phyloP scores from a whole-genome alignment of 148 eudicot genomes.

The Fagopyrum homotropicum region DNA sequence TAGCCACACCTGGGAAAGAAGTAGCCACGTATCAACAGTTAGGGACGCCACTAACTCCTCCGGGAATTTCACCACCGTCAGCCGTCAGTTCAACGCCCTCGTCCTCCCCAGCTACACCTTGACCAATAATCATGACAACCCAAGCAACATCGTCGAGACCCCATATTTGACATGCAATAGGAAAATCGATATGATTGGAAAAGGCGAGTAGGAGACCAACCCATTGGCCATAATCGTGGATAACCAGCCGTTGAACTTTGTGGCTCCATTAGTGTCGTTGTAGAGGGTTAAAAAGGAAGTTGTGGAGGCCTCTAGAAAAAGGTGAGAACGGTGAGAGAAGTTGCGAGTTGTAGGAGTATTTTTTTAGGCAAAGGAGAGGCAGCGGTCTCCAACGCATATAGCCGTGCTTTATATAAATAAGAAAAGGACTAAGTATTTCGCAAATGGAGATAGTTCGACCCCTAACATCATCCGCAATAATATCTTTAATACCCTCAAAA shows the following conservation, averaged over 20 bases:
- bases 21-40: constrained; percentile 42
- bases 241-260: constrained; percentile 28
- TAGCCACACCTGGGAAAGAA: constrained; percentile 31
- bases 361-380: too few relatives aligned
- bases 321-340: too few relatives aligned
- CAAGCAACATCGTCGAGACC: not conserved
- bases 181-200: constrained; percentile 51
- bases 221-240: constrained; percentile 82
- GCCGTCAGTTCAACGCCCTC: constrained; percentile 31
- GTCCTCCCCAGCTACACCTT: constrained; percentile 58
- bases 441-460: too few relatives aligned
- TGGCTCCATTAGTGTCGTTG: constrained; percentile 28
- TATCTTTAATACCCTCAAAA: too few relatives aligned
- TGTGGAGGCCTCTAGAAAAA: constrained; percentile 36
- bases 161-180: not conserved
- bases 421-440: too few relatives aligned
- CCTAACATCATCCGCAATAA: too few relatives aligned
- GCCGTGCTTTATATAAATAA: too few relatives aligned
- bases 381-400: too few relatives aligned
- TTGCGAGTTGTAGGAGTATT: too few relatives aligned
- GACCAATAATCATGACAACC: constrained; percentile 12
- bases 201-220: constrained; percentile 58
- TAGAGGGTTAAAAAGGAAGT: constrained; percentile 84
- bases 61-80: constrained; percentile 50
- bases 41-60: constrained; percentile 30